phyloP scores from a whole-genome alignment of 352 stramenopile genomes.

The Globisporangium perplexum region DNA sequence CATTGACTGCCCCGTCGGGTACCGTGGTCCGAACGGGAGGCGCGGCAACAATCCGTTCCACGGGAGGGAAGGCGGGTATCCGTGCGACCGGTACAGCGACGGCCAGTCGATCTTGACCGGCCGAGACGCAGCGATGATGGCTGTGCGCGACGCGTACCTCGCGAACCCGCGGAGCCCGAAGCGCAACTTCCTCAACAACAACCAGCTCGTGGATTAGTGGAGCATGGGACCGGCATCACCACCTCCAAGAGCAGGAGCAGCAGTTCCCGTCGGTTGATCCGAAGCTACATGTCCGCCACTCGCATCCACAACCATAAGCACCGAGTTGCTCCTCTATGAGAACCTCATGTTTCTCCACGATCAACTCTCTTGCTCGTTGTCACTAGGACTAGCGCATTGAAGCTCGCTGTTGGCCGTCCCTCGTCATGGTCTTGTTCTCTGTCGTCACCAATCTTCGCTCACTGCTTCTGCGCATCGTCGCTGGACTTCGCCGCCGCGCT shows the following conservation, averaged over 20 bases:
- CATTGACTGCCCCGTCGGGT: conserved; percentile 45
- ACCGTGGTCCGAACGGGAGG: conserved; percentile 52
- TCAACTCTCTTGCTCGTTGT: too few species aligned
- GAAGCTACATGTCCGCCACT: too few species aligned
- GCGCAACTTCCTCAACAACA: conserved; percentile 15
- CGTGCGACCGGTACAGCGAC: conserved; percentile 49
- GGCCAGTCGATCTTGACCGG: conserved; percentile 40
- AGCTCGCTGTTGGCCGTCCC: too few species aligned
- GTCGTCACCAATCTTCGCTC: background rate
- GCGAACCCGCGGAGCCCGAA: conserved; percentile 8
- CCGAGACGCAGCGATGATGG: conserved; percentile 26
- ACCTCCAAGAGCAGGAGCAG: too few species aligned
- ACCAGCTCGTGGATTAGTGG: background rate
- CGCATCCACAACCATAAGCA: too few species aligned
- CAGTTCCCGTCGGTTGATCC: too few species aligned
- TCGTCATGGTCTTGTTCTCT: too few species aligned
- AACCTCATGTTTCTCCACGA: too few species aligned
- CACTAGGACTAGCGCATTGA: too few species aligned
- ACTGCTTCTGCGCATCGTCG: background rate
- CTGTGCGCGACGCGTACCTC: conserved; percentile 24
- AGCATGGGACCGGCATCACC: too few species aligned
- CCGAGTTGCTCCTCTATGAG: too few species aligned
- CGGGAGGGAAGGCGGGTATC: conserved; percentile 40
- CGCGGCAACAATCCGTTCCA: conserved; percentile 44
- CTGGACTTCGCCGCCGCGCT: background rate